Conservation (phyloP, 768 basidiomycete genomes). For the Boletus sp. region DNA sequence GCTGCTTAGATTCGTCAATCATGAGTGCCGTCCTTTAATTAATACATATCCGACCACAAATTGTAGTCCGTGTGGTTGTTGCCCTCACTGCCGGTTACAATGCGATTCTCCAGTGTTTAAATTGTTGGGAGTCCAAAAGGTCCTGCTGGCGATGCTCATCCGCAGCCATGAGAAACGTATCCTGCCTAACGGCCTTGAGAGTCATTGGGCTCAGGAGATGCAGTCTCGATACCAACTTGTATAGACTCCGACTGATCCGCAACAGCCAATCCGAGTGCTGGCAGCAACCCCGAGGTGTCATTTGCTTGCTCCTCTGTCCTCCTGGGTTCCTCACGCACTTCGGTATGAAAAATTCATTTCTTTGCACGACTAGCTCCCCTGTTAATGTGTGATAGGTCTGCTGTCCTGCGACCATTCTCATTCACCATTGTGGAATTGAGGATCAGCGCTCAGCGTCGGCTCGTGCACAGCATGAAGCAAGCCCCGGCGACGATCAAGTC, state of each 20-base stretch:
- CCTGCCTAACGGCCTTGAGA: constrained; percentile 2
- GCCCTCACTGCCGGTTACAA: constrained; percentile 9
- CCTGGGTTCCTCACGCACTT: constrained; percentile 14
- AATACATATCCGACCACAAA: constrained; percentile 24
- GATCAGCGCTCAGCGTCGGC: constrained; percentile 32
- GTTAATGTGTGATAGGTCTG: constrained; percentile 10
- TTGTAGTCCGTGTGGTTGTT: constrained; percentile 15
- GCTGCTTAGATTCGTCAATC: constrained; percentile 24
- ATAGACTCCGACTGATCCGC: constrained; percentile 29
- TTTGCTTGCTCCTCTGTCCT: constrained; percentile 8
- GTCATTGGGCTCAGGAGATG: background rate
- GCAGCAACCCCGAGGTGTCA: constrained; percentile 4
- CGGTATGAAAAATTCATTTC: constrained; percentile 22
- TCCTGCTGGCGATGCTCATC: constrained; percentile 16
- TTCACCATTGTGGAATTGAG: constrained; percentile 8
- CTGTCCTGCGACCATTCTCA: constrained; percentile 12
- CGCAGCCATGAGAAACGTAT: constrained; percentile 14
- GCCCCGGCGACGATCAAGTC: constrained; percentile 32
- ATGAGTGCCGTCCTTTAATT: constrained; percentile 30
- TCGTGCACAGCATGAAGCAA: constrained; percentile 32
- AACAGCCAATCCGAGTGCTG: constrained; percentile 19
- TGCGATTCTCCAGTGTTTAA: constrained; percentile 20
- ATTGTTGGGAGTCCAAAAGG: constrained; percentile 4
- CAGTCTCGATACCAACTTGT: constrained; percentile 6
- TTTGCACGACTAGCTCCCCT: constrained; percentile 10